Conservation (phyloP, 176 grass and related monocot species). For the Chloris gayana region DNA sequence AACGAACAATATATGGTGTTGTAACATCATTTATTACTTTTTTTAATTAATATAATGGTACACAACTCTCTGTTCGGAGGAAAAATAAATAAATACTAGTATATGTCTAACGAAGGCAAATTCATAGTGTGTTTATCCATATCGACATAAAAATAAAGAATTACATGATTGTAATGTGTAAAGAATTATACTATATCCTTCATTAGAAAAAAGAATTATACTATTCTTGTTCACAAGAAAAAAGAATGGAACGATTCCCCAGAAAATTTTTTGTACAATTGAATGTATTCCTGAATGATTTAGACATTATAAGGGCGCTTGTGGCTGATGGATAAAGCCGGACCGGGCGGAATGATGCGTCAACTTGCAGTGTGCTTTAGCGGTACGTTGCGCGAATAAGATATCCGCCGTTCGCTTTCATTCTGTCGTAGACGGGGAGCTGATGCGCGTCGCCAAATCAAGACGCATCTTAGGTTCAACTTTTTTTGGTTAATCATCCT, state of each 20-base stretch:
- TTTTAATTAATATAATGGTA: too few relatives aligned
- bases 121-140: too few relatives aligned
- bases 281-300: neutral
- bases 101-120: too few relatives aligned
- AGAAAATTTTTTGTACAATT: neutral
- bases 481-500: conserved; percentile 9
- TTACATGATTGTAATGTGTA: too few relatives aligned
- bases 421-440: neutral
- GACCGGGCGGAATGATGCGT: neutral
- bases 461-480: neutral
- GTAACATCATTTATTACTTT: too few relatives aligned
- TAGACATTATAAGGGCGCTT: neutral
- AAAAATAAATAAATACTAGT: too few relatives aligned
- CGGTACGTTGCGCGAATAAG: neutral
- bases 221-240: too few relatives aligned
- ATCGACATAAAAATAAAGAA: neutral
- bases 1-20: neutral
- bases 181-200: too few relatives aligned
- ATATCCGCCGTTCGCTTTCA: neutral
- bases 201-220: neutral
- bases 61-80: too few relatives aligned
- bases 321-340: conserved; percentile 21
- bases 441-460: conserved; percentile 12
- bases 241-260: neutral
- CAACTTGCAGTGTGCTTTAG: conserved; percentile 17